A percentile compares a stretch with the other conserved stretches of the same genome.
Conservation (phyloP, 441 rosid genomes). For the Omphalea diandra region DNA sequence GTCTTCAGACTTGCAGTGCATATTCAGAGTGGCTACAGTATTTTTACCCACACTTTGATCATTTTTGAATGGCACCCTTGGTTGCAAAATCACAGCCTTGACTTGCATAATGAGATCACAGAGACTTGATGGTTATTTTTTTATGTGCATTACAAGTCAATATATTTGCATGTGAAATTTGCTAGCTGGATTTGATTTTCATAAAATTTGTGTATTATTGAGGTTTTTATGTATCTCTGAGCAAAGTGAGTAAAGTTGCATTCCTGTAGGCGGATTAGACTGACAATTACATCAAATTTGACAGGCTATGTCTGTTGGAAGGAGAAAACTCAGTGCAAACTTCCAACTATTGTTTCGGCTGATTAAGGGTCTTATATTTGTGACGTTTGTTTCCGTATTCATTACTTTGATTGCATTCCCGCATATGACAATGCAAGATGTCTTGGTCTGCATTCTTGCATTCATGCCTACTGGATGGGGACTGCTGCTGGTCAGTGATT, state of each 20-base stretch:
- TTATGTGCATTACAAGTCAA: not conserved
- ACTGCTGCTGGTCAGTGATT: constrained; percentile 78
- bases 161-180: not conserved
- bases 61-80: not conserved
- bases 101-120: not conserved
- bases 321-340: constrained; percentile 84
- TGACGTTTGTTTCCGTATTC: constrained; percentile 70
- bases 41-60: not conserved
- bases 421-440: constrained; percentile 78
- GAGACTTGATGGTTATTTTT: not conserved
- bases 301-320: constrained; percentile 94
- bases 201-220: not conserved
- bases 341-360: constrained; percentile 96
- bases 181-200: not conserved
- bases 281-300: not conserved
- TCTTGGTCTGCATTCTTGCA: constrained; percentile 85
- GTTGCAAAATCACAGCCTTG: not conserved
- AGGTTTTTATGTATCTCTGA: not conserved
- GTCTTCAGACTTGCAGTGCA: not conserved
- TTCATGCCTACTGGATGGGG: constrained; percentile 99
- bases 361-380: constrained; percentile 91
- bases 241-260: not conserved
- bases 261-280: not conserved
- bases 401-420: constrained; percentile 79
- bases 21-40: not conserved